Evolutionary conservation across 2,329 filamentous ascomycete genomes (phyloP), one percentile per base, ranked within the genome.

Genomic region (Beauveria brongniartii): DNA sequence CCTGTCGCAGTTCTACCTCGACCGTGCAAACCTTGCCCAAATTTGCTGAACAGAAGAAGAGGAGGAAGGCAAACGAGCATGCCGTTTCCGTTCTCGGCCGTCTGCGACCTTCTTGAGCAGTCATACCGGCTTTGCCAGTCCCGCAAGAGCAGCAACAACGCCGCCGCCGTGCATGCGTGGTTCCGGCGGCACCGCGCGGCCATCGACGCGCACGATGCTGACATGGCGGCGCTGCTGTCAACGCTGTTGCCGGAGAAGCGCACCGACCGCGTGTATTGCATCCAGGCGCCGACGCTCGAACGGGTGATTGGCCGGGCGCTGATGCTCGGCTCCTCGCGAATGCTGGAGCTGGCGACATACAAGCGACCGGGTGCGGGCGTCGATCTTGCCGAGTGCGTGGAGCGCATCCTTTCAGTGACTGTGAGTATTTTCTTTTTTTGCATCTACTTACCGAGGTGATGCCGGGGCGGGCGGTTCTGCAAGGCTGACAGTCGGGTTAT

Each of bases 181-280:
- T 94, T 95, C 72, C 70, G 71, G 16, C 74, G 77, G 1, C 82
- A 96, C 69, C 82, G 82, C 5, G 71, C 73, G 18, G 72, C 74
- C 1, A 79, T 96, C 18, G 75, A 86, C 68, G 76, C 79, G 0
- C 74, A 82, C 8, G 77, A 81, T 30, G 83, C 82, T 1, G 77
- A 86, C 67, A 77, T 80, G 1, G 75, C 83, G 1, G 87, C 89
- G 2, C 74, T 96, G 1, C 76, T 96, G 0, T 92, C 89, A 1
- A 86, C 87, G 3, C 73, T 97, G 0, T 81, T 95, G 0, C 91
- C 92, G 0, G 87, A 92, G 64, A 86, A 82, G 65, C 81, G 91
- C 58, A 86, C 85, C 3, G 91, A 96, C 69, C 83, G 91, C 30
- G 89, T 93, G 2, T 96, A 92, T 70, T 82, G 80, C 43, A 78